These are phyloP conservation scores for Aspergillus steynii DNA, from an alignment of 495 filamentous ascomycete species.

Conservation along the genomic window DNA sequence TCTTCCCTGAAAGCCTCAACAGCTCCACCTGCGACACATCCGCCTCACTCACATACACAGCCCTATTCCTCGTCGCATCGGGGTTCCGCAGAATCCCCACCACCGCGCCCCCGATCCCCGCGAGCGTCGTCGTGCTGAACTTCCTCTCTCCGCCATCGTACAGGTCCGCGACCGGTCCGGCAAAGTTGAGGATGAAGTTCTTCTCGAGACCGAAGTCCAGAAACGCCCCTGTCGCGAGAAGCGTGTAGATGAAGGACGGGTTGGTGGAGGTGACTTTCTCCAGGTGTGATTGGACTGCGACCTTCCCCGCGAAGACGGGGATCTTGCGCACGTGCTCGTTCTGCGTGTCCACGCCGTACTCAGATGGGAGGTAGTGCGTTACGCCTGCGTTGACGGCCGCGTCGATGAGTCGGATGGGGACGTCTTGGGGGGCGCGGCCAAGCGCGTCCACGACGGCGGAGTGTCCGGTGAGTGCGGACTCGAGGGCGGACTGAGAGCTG, in stretches of 20 bases:
- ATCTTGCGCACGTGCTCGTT: background rate
- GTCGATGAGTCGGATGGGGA: background rate
- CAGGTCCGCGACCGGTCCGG: slow-evolving; percentile 2
- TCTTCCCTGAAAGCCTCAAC: background rate
- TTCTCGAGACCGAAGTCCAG: background rate
- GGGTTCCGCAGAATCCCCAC: slow-evolving; percentile 1
- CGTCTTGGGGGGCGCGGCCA: background rate
- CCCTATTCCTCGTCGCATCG: background rate
- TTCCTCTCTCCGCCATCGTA: slow-evolving; percentile 15
- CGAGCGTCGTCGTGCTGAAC: slow-evolving; percentile 16
- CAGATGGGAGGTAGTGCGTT: background rate
- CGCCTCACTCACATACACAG: background rate
- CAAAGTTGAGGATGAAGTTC: slow-evolving; percentile 10
- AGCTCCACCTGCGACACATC: background rate
- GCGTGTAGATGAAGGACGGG: background rate
- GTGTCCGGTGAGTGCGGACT: background rate
- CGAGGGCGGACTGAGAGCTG: slow-evolving; percentile 1
- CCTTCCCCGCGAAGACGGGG: background rate
- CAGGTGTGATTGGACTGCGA: background rate
- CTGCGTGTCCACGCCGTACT: background rate
- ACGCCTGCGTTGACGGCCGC: background rate
- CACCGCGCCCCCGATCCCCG: slow-evolving; percentile 9
- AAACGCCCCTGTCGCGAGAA: background rate
- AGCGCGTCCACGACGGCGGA: background rate
- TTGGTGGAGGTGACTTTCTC: background rate